phyloP scores from a whole-genome alignment of 768 basidiomycete genomes.

The Mycena rebaudengoi region DNA sequence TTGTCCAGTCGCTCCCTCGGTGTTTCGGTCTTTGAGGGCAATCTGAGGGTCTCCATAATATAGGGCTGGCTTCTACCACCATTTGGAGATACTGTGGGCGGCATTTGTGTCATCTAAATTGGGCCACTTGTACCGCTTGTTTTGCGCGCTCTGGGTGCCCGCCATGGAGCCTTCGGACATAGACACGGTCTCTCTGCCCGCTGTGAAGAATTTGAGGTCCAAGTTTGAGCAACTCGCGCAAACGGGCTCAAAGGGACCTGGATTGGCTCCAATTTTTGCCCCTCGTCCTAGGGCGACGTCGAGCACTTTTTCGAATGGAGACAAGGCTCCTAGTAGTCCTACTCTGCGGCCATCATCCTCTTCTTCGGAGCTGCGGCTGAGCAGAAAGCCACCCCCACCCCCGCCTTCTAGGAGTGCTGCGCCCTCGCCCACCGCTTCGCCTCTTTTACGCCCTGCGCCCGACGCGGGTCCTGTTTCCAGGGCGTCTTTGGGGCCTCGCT shows the following conservation, averaged over 20 bases:
- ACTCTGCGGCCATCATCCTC: slow-evolving; percentile 58
- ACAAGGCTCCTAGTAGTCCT: slow-evolving; percentile 33
- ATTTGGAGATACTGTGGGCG: slow-evolving; percentile 12
- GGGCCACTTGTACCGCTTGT: background rate
- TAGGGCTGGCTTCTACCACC: background rate
- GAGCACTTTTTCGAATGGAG: slow-evolving; percentile 39
- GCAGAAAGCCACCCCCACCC: slow-evolving; percentile 68
- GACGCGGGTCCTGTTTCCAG: slow-evolving; percentile 7
- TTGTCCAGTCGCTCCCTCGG: too few species aligned
- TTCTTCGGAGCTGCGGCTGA: slow-evolving; percentile 61
- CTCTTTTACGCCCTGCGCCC: slow-evolving; percentile 58
- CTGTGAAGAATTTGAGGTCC: slow-evolving; percentile 75
- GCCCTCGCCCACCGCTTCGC: slow-evolving; percentile 54
- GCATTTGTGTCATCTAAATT: too few species aligned
- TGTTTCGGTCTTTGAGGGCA: too few species aligned
- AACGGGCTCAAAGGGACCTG: slow-evolving; percentile 31
- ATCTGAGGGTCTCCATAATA: too few species aligned
- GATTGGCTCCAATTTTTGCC: slow-evolving; percentile 32
- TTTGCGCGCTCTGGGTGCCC: slow-evolving; percentile 15
- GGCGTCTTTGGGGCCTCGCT: slow-evolving; percentile 16
- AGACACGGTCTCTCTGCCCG: slow-evolving; percentile 63
- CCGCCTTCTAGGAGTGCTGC: slow-evolving; percentile 52
- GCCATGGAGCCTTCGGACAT: slow-evolving; percentile 41
- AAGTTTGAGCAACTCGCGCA: slow-evolving; percentile 75
- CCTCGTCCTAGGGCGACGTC: slow-evolving; percentile 52